Conservation (phyloP, 2,329 filamentous ascomycete species). For the Sporothrix brasiliensis region DNA sequence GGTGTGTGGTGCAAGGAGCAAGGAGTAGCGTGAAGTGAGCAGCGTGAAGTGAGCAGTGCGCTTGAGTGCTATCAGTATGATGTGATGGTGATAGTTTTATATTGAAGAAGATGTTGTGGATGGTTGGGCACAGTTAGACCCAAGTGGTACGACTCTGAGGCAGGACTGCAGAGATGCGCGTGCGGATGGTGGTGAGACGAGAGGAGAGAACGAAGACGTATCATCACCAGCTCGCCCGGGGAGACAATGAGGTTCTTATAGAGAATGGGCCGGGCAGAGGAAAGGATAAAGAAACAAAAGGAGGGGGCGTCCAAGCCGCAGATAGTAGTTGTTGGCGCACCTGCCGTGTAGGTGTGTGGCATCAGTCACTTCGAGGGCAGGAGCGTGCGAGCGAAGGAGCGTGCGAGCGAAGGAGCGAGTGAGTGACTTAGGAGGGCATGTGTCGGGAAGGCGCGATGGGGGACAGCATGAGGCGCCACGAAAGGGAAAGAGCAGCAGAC, state of each 20-base stretch:
- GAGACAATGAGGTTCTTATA: conserved; percentile 18
- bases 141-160: neutral
- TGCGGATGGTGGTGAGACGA: conserved; percentile 1
- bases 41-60: too few relatives aligned
- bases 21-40: too few relatives aligned
- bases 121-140: neutral
- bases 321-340: neutral
- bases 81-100: neutral
- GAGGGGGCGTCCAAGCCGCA: conserved; percentile 7
- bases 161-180: neutral
- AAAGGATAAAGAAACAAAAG: neutral
- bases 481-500: neutral
- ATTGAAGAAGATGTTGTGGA: neutral
- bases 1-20: neutral
- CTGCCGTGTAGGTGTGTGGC: neutral
- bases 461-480: neutral
- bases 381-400: neutral
- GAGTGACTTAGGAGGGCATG: neutral
- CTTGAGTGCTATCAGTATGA: too few relatives aligned
- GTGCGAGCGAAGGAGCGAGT: neutral
- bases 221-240: neutral
- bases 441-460: neutral
- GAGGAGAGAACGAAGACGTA: neutral
- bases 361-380: conserved; percentile 12
- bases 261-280: neutral